These are phyloP conservation scores for Backusella psychrophila DNA, from an alignment of 192 early-diverging fungal genomes.

Conservation along the genomic window DNA sequence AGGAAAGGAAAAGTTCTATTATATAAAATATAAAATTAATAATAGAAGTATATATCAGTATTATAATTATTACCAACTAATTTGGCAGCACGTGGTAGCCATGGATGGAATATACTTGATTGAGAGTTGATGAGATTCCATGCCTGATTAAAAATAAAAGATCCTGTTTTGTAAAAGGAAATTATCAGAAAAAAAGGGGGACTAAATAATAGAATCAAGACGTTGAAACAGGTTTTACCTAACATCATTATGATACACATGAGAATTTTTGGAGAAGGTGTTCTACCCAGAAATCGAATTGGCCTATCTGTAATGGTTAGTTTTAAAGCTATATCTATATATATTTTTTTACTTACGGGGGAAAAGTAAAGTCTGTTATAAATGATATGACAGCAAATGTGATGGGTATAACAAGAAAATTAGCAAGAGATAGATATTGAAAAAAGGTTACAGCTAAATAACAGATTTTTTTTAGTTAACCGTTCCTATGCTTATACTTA, in stretches of 20 bases:
- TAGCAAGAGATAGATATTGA: slow-evolving; percentile 26
- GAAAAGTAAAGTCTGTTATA: slow-evolving; percentile 23
- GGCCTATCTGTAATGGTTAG: slow-evolving; percentile 19
- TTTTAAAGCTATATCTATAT: background rate
- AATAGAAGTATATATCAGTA: background rate
- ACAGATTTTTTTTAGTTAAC: background rate
- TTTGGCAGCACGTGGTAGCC: slow-evolving; percentile 30
- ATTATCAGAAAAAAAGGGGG: background rate
- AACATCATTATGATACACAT: slow-evolving; percentile 35
- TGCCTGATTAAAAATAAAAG: slow-evolving; percentile 36
- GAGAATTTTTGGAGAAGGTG: slow-evolving; percentile 28
- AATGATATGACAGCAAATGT: slow-evolving; percentile 21
- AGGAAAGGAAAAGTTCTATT: slow-evolving; percentile 33
- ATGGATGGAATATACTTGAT: slow-evolving; percentile 28
- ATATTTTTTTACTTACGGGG: slow-evolving; percentile 19
- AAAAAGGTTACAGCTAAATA: slow-evolving; percentile 8
- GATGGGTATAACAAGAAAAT: slow-evolving; percentile 25
- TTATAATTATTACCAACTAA: slow-evolving; percentile 25
- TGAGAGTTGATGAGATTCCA: slow-evolving; percentile 35
- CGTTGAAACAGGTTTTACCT: slow-evolving; percentile 16
- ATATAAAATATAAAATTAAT: background rate
- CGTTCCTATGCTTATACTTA: background rate
- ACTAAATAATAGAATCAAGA: background rate
- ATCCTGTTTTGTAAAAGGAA: slow-evolving; percentile 12
- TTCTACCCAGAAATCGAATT: slow-evolving; percentile 30